Conservation (phyloP, 2,329 filamentous ascomycete species). For the Sporothrix variecibatus region DNA sequence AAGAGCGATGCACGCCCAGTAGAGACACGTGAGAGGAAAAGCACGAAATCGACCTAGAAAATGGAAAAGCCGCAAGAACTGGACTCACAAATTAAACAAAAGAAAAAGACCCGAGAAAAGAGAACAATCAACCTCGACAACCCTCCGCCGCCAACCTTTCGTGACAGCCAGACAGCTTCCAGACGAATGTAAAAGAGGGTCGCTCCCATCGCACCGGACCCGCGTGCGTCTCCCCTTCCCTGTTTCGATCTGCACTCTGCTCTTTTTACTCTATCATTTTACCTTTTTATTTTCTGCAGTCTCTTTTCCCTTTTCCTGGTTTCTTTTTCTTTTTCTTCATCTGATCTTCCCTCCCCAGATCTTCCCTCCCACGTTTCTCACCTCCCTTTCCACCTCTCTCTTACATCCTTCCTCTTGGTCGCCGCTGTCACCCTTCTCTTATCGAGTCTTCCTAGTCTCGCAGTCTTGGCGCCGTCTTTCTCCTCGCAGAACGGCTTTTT, state of each 20-base stretch:
- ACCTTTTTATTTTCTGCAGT: not conserved
- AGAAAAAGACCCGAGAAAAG: not conserved
- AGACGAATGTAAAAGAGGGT: slow-evolving; percentile 10
- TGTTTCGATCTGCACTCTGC: slow-evolving; percentile 19
- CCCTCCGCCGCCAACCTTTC: not conserved
- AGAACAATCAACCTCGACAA: not conserved
- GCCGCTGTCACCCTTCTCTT: not conserved
- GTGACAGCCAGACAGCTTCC: not conserved
- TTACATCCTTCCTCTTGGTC: not conserved
- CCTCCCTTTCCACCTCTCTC: not conserved
- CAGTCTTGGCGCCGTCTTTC: slow-evolving; percentile 6
- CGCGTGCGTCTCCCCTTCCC: not conserved
- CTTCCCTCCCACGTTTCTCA: not conserved
- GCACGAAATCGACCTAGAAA: not conserved
- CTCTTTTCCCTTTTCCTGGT: not conserved
- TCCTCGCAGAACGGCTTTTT: not conserved
- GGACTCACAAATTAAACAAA: not conserved
- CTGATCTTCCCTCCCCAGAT: not conserved
- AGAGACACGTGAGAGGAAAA: not conserved
- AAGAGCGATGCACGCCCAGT: not conserved
- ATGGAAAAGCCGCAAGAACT: not conserved
- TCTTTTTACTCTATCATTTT: not conserved
- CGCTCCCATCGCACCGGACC: not conserved
- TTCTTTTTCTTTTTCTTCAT: not conserved
- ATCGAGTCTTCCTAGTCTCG: not conserved